Base-by-base conservation (phyloP, 129 eudicot species). In the Saposhnikovia divaricata region DNA sequence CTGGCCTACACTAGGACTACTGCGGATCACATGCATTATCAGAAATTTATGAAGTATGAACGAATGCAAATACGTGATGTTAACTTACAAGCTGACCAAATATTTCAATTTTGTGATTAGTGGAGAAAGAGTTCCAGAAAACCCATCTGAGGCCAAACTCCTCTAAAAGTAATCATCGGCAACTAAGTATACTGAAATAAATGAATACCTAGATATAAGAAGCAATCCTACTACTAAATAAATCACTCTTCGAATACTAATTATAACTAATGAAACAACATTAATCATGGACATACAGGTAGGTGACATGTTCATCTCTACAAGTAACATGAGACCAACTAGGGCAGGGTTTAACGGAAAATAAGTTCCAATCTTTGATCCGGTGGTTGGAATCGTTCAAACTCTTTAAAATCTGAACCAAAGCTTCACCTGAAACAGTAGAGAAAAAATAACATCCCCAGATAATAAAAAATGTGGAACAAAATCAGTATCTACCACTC, bases 291-390 rank as follows among this genome's bases (percentile, higher is more conserved):
- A 87, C 97, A 80, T 87, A 94, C 98, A 94, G 81, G 75, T 93
- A 85, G 68, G 87, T 77, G 45, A 94, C 96, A 55, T 87, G 86
- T 90, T 92, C 98, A 71, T 87, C 74, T 77, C 68, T 69, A 82
- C 98, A 94, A 1, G 93, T 85, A 68, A 94, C 97, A 82, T 89
- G 89, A n/a, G 97, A 88, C 98, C 98, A 94, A 79, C 92, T 90
- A 85, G 77, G 83, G 82, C 98, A 94, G 34, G 98, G 98, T 83
- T 91, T 91, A 51, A 94, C 98, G 1, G 84, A 70, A 85, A 8
- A 43, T 66, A 1, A 14, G 79, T 86, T 84, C 98, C 98, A 94
- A 86, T 91, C 91, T 3, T 18, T 48, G 37, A 94, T 84, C 72
- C 82, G 84, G 43, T 87, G 76, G 27, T 81, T 47, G 27, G 93